Percentiles rank a stretch among this genome's conserved stretches.
Evolutionary conservation across 2,329 filamentous ascomycete genomes (phyloP).

Genomic region (Colletotrichum sp.): DNA sequence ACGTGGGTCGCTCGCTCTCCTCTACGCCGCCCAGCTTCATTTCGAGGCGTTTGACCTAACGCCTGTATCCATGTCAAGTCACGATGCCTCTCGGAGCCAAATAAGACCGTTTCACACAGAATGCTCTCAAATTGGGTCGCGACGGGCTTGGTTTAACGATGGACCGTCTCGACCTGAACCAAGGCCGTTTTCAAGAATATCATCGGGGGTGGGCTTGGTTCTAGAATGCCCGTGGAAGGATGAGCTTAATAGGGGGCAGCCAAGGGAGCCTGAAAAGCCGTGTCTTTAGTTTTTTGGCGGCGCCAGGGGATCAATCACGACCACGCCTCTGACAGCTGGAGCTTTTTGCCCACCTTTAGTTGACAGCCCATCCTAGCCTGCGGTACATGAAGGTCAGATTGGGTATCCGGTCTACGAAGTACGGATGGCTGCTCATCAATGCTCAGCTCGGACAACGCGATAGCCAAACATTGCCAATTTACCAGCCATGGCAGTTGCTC

Average conservation of each 20-base stretch:
- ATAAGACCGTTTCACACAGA: background rate
- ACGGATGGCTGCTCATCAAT: background rate
- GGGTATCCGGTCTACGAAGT: background rate
- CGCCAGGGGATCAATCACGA: background rate
- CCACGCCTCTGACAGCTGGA: background rate
- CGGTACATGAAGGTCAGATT: background rate
- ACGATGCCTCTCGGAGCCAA: background rate
- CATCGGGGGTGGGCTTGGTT: background rate
- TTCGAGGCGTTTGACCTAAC: background rate
- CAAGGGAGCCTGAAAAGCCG: background rate
- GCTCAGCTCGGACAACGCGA: background rate
- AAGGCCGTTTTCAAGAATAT: background rate
- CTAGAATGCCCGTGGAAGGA: background rate
- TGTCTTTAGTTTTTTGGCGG: background rate
- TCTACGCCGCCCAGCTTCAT: background rate
- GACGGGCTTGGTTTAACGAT: background rate
- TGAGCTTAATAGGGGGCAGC: background rate
- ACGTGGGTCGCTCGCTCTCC: background rate
- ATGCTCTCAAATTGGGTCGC: background rate
- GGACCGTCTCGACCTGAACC: background rate
- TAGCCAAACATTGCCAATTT: background rate
- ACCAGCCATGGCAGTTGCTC: background rate
- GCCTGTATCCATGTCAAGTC: background rate
- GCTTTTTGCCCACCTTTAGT: background rate
- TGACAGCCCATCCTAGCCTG: background rate